phyloP scores from a whole-genome alignment of 129 eudicot genomes.

The Tagetes patula region DNA sequence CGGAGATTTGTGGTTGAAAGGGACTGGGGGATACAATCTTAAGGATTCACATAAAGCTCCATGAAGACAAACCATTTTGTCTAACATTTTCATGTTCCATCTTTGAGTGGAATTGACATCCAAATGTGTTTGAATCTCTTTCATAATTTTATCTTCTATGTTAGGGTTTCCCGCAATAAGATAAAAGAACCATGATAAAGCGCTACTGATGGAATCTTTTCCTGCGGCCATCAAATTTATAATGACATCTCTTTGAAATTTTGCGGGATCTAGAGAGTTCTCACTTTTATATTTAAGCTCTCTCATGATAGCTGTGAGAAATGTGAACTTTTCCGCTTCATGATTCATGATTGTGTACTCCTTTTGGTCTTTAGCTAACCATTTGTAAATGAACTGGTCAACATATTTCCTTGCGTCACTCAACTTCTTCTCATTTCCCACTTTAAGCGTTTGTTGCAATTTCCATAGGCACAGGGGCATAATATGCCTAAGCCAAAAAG shows the following conservation, averaged over 20 bases:
- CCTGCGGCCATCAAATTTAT: constrained; percentile 28
- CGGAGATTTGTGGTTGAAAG: too few species aligned
- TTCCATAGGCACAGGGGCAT: constrained; percentile 32
- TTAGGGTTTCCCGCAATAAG: too few species aligned
- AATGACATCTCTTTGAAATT: constrained; percentile 15
- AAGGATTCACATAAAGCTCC: constrained; percentile 50
- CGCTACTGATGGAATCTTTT: too few species aligned
- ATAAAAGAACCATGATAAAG: too few species aligned
- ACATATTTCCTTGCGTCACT: neutral
- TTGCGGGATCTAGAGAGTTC: neutral
- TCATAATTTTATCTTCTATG: too few species aligned
- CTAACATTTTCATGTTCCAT: constrained; percentile 18
- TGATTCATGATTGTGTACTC: neutral
- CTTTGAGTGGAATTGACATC: too few species aligned
- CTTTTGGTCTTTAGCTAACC: too few species aligned
- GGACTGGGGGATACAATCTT: too few species aligned
- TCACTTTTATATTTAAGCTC: neutral
- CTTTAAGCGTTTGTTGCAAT: neutral
- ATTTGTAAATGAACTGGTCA: neutral
- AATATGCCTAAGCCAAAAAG: constrained; percentile 41
- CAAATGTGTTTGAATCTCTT: too few species aligned
- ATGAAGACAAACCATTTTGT: constrained; percentile 51
- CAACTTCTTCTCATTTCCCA: neutral
- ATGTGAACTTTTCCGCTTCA: neutral
- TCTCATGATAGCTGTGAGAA: neutral